phyloP scores from a whole-genome alignment of 2,329 filamentous ascomycete species.

The Clarireedia hainanense region DNA sequence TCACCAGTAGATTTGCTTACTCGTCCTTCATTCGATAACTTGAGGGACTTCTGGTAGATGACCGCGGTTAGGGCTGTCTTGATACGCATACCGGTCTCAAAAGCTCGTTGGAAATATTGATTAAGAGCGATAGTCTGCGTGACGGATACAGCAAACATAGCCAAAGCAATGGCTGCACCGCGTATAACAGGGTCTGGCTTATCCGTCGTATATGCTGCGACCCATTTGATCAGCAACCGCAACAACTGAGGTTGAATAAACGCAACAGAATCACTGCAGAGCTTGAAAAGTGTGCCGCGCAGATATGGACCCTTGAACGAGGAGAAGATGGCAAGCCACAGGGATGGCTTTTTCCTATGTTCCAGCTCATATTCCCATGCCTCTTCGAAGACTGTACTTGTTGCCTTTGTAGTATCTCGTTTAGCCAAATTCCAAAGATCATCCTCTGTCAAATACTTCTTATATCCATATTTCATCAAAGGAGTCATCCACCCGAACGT shows the following conservation, averaged over 20 bases:
- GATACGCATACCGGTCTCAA: constrained; percentile 94
- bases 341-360: constrained; percentile 62
- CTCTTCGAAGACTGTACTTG: constrained; percentile 60
- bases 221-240: constrained; percentile 74
- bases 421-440: constrained; percentile 89
- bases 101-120: constrained; percentile 94
- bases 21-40: constrained; percentile 86
- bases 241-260: constrained; percentile 90
- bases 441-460: constrained; percentile 83
- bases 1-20: constrained; percentile 87
- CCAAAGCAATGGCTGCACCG: constrained; percentile 79
- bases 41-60: constrained; percentile 88
- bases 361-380: constrained; percentile 71
- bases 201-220: constrained; percentile 61
- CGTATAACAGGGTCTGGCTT: constrained; percentile 70
- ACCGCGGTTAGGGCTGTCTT: constrained; percentile 83
- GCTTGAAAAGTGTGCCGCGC: constrained; percentile 77
- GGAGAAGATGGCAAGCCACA: constrained; percentile 80
- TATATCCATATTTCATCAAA: constrained; percentile 92
- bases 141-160: constrained; percentile 84
- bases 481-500: constrained; percentile 99
- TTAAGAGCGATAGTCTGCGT: constrained; percentile 86
- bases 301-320: constrained; percentile 82
- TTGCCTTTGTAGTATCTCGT: constrained; percentile 69
- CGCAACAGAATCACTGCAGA: constrained; percentile 75